Evolutionary conservation across 2,329 filamentous ascomycete genomes (phyloP), one percentile per base, ranked within the genome.

Genomic region (Aureobasidium sp.): DNA sequence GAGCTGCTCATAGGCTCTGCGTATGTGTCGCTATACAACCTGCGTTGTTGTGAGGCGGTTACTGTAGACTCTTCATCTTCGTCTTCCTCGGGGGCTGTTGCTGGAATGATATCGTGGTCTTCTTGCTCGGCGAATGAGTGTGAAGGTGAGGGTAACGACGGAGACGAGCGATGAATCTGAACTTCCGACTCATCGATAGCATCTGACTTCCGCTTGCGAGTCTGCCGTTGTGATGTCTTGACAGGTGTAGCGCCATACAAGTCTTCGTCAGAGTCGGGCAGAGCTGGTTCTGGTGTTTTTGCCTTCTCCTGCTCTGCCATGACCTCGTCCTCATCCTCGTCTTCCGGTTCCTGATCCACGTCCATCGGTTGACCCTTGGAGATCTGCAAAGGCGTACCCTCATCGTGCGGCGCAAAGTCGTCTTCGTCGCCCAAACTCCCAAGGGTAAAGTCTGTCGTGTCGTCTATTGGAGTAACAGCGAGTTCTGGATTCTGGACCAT

Each of bases 401-500:
- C 90, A 33, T 88, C 89, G 65, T 92, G 89, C 0, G 85, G 90
- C 60, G 81, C 84, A 72, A 88, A 91, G 70, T 80, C 76, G 13
- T 75, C 74, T n/a, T 73, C 73, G 10, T 74, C 72, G 51, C 68
- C 69, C n/a, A 48, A 59, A 20, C 53, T 65, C 38, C 68, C 68
- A 20, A 71, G 45, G 7, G 54, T 65, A 20, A 67, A 56, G 29
- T 65, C 66, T 8, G 66, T 65, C 77, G 63, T 79, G 75, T 47
- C 76, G 18, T 65, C 43, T 11, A 51, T 43, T 6, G 42, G 43
- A 1, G 43, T 42, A 9, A n/a, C 42, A 29, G 29, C 61, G 11
- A 63, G 43, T 27, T 61, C 60, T 11, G 62, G 71, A 64, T 82
- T 80, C 66, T 81, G 79, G 9, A 84, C 80, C 80, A 83, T 83